Evolutionary conservation across 2,329 filamentous ascomycete species (phyloP).

Genomic region (Diaporthe sp.): DNA sequence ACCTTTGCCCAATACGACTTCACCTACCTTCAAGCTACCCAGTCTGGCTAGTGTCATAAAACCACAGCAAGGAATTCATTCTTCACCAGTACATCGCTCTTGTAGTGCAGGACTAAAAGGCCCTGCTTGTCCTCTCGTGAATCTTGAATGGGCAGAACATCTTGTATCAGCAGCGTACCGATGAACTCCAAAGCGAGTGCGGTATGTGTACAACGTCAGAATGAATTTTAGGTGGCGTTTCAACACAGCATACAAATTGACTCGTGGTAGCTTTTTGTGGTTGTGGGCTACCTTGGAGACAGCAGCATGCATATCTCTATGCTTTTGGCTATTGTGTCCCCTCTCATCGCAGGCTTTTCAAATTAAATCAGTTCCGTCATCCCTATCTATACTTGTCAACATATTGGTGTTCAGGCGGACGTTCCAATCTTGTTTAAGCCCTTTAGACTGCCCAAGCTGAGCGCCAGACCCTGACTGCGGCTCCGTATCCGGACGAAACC

Average conservation of each 20-base stretch:
- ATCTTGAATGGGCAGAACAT: background rate
- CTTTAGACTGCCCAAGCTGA: conserved; percentile 95
- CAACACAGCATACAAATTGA: conserved; percentile 4
- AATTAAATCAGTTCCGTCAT: conserved; percentile 30
- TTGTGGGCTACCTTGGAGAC: conserved; percentile 3
- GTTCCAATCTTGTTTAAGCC: conserved; percentile 86
- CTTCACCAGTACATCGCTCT: background rate
- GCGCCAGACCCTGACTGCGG: conserved; percentile 92
- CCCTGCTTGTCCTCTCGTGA: background rate
- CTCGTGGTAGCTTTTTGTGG: conserved; percentile 29
- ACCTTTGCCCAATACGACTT: background rate
- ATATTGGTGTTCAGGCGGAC: conserved; percentile 48
- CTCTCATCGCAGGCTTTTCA: conserved; percentile 31
- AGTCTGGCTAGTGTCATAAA: background rate
- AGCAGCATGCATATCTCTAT: conserved; percentile 6
- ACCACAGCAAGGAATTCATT: background rate
- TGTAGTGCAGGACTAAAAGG: background rate
- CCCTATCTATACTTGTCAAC: conserved; percentile 22
- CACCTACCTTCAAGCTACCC: background rate
- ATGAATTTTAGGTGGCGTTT: background rate
- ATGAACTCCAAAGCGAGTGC: background rate
- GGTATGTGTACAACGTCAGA: background rate
- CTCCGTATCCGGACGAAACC: conserved; percentile 98
- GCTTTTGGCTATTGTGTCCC: background rate
- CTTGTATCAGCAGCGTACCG: background rate